Evolutionary conservation across 2,329 filamentous ascomycete species (phyloP).

Genomic region (Clonostachys byssicola): DNA sequence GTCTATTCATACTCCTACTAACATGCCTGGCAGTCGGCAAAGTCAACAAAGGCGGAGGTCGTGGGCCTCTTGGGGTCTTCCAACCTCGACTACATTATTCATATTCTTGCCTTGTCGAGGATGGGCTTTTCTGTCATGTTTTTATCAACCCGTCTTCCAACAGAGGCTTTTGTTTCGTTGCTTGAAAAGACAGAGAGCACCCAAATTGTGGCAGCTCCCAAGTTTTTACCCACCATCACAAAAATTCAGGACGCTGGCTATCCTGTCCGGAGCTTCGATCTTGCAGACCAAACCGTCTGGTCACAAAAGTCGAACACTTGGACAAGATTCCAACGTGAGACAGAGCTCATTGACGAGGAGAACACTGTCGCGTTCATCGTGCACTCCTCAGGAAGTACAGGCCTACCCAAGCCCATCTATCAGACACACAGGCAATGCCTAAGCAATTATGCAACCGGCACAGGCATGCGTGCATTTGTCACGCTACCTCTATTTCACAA

Average conservation of each 20-base stretch:
- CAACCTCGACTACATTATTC: constrained; percentile 48
- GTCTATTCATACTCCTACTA: neutral
- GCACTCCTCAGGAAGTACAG: constrained; percentile 48
- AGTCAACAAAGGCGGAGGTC: constrained; percentile 16
- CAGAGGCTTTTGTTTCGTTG: constrained; percentile 8
- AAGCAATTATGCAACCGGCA: constrained; percentile 34
- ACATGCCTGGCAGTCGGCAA: neutral
- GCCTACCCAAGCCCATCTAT: constrained; percentile 59
- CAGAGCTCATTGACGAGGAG: constrained; percentile 9
- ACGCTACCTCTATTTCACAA: constrained; percentile 57
- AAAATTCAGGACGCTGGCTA: constrained; percentile 4
- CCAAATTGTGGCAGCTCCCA: constrained; percentile 7
- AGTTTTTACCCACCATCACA: constrained; percentile 1
- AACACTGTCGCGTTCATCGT: constrained; percentile 20
- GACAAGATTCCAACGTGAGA: constrained; percentile 6
- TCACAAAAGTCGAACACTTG: constrained; percentile 9
- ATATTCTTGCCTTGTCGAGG: constrained; percentile 45
- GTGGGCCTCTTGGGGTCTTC: constrained; percentile 44
- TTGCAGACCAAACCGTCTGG: constrained; percentile 4
- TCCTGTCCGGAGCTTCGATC: constrained; percentile 4
- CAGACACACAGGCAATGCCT: constrained; percentile 48
- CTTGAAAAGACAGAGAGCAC: constrained; percentile 7
- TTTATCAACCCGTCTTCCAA: constrained; percentile 9
- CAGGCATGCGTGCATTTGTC: constrained; percentile 41
- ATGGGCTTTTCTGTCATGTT: constrained; percentile 41